Base-by-base conservation (phyloP, 306 rosid species). In the Cucurbita maxima region DNA sequence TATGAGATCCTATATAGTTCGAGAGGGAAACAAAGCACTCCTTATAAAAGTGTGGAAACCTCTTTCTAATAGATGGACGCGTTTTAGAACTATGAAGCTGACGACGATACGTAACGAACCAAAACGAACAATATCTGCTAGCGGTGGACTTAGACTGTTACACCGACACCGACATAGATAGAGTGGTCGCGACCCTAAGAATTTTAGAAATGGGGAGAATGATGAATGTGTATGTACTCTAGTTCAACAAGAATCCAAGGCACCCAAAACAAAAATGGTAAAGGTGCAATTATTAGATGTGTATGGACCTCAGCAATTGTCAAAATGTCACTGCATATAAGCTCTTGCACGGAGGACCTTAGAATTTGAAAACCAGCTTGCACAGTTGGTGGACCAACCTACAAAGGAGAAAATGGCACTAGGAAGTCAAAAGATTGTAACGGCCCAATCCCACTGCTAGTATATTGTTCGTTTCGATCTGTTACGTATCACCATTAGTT, bases 321-420 rank as follows among this genome's bases (percentile, higher is more conserved):
- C 76, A 91, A 77, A 73, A 95, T 87, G 75, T 88, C 89, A 36
- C 88, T 78, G 53, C 85, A 88, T 76, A 86, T 76, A 77, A 95
- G 87, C 79, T 95, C 99, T 82, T 84, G 83, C 81, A 89, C 71
- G 86, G 96, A 91, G 82, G 97, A 88, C 82, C 91, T 86, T 47
- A 95, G 75, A 76, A 95, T 95, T 81, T 91, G 97, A 72, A 86
- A 91, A 68, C 99, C 92, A 40, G 99, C 99, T 83, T 95, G 86
- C 69, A 95, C 89, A 58, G 96, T 86, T 77, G 99, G 99, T 56
- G 99, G 99, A 79, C 99, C 99, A 30, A 95, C 96, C 99, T 58
- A 95, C 96, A 86, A 95, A 95, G 57, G 1, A 18, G 37, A 19
- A 40, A 57, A 71, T 8, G 1, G 48, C 36, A 34, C 52, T 14